Conservation (phyloP, 129 eudicot species). For the Dittrichia graveolens region DNA sequence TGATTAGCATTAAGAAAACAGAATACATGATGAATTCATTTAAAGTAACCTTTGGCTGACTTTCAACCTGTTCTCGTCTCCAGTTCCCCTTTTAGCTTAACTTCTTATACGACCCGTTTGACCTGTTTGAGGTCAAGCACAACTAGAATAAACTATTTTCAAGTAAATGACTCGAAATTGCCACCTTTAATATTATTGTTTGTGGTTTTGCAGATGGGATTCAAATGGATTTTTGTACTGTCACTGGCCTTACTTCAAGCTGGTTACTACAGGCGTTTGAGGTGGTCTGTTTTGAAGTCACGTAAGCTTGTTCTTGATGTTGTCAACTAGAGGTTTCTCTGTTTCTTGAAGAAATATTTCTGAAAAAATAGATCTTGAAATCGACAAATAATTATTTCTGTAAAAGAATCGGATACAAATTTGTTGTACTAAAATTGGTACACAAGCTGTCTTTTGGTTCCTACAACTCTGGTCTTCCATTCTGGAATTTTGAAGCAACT, state of each 20-base stretch:
- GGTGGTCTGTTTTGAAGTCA: constrained; percentile 84
- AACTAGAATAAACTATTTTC: background rate
- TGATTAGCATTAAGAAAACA: background rate
- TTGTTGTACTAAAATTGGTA: constrained; percentile 42
- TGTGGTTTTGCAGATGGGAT: constrained; percentile 71
- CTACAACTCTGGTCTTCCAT: constrained; percentile 28
- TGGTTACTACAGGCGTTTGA: constrained; percentile 80
- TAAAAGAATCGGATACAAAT: constrained; percentile 31
- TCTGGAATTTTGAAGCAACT: constrained; percentile 33
- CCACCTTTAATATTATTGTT: background rate
- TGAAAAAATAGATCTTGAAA: constrained; percentile 15
- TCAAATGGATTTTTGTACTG: constrained; percentile 88
- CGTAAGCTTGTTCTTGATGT: constrained; percentile 83
- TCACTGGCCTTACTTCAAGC: constrained; percentile 89
- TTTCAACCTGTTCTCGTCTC: constrained; percentile 1
- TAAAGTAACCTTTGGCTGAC: background rate
- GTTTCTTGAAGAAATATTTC: constrained; percentile 22
- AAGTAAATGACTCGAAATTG: background rate
- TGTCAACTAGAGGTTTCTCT: constrained; percentile 51
- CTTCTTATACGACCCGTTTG: background rate
- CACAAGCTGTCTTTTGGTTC: constrained; percentile 29
- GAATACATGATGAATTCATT: too few relatives aligned
- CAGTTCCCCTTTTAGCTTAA: background rate
- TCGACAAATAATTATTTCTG: constrained; percentile 47
- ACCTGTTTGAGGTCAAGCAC: background rate